Base-by-base conservation (phyloP, 208 protist genomes). In the Trypanosoma rangeli region DNA sequence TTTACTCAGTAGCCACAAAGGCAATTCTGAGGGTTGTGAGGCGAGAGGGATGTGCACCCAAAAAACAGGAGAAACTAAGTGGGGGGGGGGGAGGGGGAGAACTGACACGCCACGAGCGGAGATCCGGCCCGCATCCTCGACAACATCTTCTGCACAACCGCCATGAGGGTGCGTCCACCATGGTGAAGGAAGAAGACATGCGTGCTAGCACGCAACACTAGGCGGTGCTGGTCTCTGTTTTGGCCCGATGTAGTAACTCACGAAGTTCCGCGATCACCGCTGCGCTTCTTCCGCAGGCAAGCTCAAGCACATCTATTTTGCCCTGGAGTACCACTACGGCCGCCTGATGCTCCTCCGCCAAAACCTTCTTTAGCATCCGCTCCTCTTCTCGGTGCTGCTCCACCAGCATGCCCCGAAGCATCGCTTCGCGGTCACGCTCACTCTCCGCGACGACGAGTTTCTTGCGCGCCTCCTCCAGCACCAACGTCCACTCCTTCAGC, bases 251-350 rank as follows among this genome's bases (percentile, higher is more conserved):
- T 28, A 84, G 61, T n/a, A 67, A 55, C 53, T 91, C 88, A 16
- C 88, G 80, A 37, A 94, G 74, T 35, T 80, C 79, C 15, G 84
- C 68, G 64, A 94, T 94, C 4, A 89, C 88, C 13, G 52, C 46
- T 0, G 83, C 79, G 60, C 86, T 89, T 29, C 74, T 68, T 20
- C 67, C 77, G 52, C 84, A 91, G 12, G 81, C 78, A 42, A 68
- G 58, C 64, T 95, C 86, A 24, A 92, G 67, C 29, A 80, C 39
- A 20, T 68, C 44, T 57, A 88, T 76, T 18, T 81, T 82, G 18
- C 73, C 52, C 39, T 66, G 69, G 22, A 92, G 22, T 20, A 3
- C 26, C 28, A 54, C 29, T 39, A 61, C 46, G 49, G 12, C 35
- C 12, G 13, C 33, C 22, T 31, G 48, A 5, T 67, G 44, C 57